Base-by-base conservation (phyloP, 768 basidiomycete species). In the Panus rudis region DNA sequence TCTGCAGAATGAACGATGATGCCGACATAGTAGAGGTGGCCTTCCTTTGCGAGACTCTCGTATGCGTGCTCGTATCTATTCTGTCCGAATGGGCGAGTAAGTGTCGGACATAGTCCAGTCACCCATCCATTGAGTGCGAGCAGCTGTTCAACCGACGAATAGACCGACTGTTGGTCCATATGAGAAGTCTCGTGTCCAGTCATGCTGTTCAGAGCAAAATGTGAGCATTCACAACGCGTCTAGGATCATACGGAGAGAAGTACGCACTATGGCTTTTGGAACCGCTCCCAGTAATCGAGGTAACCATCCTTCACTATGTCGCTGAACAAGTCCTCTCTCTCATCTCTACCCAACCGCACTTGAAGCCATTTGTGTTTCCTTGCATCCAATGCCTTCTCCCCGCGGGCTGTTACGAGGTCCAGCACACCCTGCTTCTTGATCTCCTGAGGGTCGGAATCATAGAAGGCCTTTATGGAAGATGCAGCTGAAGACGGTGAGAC, bases 41-140 rank as follows among this genome's bases (percentile, higher is more conserved):
- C 82, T 41, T 84, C 76, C 25, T 73, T 73, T 20, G 84, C 79
- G 48, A 99, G 81, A 63, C 93, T 92, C 54, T 91, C 88, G 62
- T 92, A 98, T 16, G 85, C 75, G 51, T 85, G 80, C 42, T 93
- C 81, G 48, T 79, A 74, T 53, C 80, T 84, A 64, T 92, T 89
- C 58, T 93, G 85, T 4, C 89, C 90, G 55, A 99, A 99, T 3
- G 96, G 96, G n/a, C 96, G 81, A 3, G 76, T 77, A 26, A 99
- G 75, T 1, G 90, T 93, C 6, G 94, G 91, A 60, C 94, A 99
- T 22, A 90, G 79, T 3, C 91, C 91, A 20, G 92, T 92, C 12
- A 94, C 96, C 96, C 96, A 99, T 14, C 96, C 96, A 55, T 98
- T 97, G 43, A 97, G 76, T 13, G 88, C 85, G n/a, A 98, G 72